Percentiles rank a stretch among this genome's conserved stretches.
Conservation (phyloP, 208 protist genomes). For the Wallacemonas sp. region DNA sequence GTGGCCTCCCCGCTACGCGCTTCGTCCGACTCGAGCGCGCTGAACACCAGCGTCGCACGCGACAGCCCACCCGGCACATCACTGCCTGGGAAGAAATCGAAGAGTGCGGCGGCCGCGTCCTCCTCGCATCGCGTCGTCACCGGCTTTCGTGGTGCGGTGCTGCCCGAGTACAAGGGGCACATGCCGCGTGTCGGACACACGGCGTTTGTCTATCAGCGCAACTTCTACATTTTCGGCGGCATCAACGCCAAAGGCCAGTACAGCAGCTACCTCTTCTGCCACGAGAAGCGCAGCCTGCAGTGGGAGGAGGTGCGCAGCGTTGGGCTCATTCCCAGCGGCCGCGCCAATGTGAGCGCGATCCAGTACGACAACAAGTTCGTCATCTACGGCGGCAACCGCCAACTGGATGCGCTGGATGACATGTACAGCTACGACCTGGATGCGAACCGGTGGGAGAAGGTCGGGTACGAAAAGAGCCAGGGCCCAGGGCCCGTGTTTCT, state of each 20-base stretch:
- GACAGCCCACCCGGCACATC: not conserved
- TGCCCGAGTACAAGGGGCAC: conserved; percentile 69
- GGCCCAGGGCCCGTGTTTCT: conserved; percentile 82
- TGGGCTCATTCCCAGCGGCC: conserved; percentile 70
- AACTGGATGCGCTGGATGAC: conserved; percentile 83
- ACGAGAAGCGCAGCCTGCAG: conserved; percentile 78
- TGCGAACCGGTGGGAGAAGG: conserved; percentile 73
- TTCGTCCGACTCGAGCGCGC: not conserved
- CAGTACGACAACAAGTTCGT: conserved; percentile 73
- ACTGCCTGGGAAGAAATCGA: not conserved
- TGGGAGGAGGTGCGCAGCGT: conserved; percentile 81
- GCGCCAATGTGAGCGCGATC: conserved; percentile 75
- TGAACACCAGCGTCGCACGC: not conserved
- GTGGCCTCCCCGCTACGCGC: not conserved
- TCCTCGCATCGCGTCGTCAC: conserved; percentile 26
- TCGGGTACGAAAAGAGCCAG: conserved; percentile 58
- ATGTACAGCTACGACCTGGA: conserved; percentile 72
- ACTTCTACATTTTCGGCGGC: conserved; percentile 84
- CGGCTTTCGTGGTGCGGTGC: conserved; percentile 51
- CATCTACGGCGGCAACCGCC: conserved; percentile 78
- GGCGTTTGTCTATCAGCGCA: conserved; percentile 66
- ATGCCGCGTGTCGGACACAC: conserved; percentile 82
- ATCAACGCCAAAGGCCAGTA: conserved; percentile 70
- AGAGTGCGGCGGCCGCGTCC: not conserved
- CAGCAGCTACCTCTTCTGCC: conserved; percentile 59